These are phyloP conservation scores for Blattamonas nauphoetae DNA, from an alignment of 78 protist species.

Conservation along the genomic window DNA sequence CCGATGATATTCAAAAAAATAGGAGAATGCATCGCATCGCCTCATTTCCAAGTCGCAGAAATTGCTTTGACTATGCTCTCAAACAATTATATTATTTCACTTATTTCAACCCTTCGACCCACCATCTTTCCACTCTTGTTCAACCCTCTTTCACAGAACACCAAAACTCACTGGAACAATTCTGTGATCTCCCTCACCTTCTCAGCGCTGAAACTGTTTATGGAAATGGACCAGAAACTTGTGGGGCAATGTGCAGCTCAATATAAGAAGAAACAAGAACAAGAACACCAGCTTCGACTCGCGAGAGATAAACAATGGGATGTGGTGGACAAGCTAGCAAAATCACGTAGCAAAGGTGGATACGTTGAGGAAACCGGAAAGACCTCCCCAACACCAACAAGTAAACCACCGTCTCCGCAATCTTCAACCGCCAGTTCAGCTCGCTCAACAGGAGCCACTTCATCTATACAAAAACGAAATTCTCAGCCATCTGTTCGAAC, in stretches of 20 bases:
- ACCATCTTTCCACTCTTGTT: neutral
- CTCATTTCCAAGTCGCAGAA: neutral
- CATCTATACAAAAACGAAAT: too few relatives aligned
- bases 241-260: neutral
- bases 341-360: too few relatives aligned
- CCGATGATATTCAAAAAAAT: neutral
- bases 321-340: too few relatives aligned
- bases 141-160: neutral
- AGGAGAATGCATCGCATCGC: neutral
- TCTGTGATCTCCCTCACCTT: neutral
- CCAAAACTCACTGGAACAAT: neutral
- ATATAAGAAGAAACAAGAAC: neutral
- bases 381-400: too few relatives aligned
- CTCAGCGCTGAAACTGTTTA: neutral
- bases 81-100: neutral
- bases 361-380: too few relatives aligned
- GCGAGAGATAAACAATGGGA: too few relatives aligned
- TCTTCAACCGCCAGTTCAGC: too few relatives aligned
- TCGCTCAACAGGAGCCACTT: too few relatives aligned
- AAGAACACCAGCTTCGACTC: too few relatives aligned
- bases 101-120: neutral
- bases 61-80: neutral
- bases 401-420: too few relatives aligned
- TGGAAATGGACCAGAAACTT: neutral
- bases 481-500: too few relatives aligned